phyloP scores from a whole-genome alignment of 495 filamentous ascomycete species.

The Penicillium pancosmium region DNA sequence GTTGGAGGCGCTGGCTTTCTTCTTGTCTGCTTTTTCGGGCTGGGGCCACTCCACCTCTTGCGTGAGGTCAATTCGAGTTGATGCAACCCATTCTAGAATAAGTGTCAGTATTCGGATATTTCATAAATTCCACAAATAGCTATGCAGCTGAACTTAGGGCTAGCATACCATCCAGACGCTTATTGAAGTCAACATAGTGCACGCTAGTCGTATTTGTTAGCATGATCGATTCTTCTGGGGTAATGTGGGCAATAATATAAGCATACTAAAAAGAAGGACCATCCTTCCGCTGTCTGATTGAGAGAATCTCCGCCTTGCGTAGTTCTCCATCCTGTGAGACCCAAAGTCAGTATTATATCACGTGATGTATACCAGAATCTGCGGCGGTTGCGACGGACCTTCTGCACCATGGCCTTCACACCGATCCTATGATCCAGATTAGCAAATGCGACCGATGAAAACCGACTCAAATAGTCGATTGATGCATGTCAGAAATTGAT shows the following conservation, averaged over 20 bases:
- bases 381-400: conserved; percentile 47
- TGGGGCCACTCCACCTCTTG: conserved; percentile 78
- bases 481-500: neutral
- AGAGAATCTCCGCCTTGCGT: conserved; percentile 90
- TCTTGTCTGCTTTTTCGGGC: conserved; percentile 71
- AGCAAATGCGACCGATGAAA: conserved; percentile 53
- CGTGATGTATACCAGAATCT: conserved; percentile 38
- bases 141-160: neutral
- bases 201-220: conserved; percentile 55
- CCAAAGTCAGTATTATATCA: conserved; percentile 32
- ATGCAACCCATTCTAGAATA: conserved; percentile 79
- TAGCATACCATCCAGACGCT: conserved; percentile 77
- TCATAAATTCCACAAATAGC: neutral
- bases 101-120: conserved; percentile 20
- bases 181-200: conserved; percentile 99
- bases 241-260: neutral
- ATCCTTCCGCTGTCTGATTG: conserved; percentile 81
- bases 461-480: conserved; percentile 7
- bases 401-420: conserved; percentile 72
- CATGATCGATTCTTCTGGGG: neutral
- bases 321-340: conserved; percentile 71
- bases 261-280: conserved; percentile 78
- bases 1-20: conserved; percentile 52
- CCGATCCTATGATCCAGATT: conserved; percentile 60
- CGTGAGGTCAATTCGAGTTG: conserved; percentile 77